A percentile compares a stretch with the other conserved stretches of the same genome.
phyloP scores from a whole-genome alignment of 1,139 yeast genomes.

The Candida sanyaensis region DNA sequence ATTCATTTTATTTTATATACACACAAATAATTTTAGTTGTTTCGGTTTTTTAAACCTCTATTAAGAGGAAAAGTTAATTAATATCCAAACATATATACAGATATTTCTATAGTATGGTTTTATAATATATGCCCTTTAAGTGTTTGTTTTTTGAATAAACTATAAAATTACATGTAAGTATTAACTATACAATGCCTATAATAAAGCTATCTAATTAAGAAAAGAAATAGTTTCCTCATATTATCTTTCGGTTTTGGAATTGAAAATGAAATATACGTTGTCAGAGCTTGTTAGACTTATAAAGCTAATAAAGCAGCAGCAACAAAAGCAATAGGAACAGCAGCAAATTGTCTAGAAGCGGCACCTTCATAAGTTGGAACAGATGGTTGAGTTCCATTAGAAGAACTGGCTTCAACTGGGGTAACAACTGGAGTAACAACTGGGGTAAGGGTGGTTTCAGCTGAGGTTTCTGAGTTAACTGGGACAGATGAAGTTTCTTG shows the following conservation, averaged over 20 bases:
- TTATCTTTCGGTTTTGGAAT: no score
- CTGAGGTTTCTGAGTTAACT: constrained; percentile 3
- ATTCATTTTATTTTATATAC: not conserved
- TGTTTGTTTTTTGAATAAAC: not conserved
- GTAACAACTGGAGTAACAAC: constrained; percentile 8
- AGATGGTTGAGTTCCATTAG: constrained; percentile 27
- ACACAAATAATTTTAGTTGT: not conserved
- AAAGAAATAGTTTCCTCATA: not conserved
- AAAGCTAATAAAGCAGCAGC: constrained; percentile 57
- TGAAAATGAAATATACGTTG: no score
- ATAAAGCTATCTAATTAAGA: not conserved
- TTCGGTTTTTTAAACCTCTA: not conserved
- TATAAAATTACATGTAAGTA: not conserved
- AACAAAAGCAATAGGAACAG: constrained; percentile 52
- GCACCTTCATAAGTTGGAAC: constrained; percentile 42
- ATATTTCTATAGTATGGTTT: not conserved
- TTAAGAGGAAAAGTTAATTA: not conserved
- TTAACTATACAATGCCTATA: not conserved
- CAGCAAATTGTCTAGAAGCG: constrained; percentile 38
- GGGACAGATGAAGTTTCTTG: not conserved
- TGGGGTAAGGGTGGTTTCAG: constrained; percentile 8
- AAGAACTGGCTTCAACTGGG: constrained; percentile 15
- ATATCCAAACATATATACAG: not conserved
- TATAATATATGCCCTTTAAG: not conserved
- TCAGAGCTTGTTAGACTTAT: constrained; percentile 23